Evolutionary conservation across 805 yeast species (phyloP).

Genomic region (Lipomyces kockii): DNA sequence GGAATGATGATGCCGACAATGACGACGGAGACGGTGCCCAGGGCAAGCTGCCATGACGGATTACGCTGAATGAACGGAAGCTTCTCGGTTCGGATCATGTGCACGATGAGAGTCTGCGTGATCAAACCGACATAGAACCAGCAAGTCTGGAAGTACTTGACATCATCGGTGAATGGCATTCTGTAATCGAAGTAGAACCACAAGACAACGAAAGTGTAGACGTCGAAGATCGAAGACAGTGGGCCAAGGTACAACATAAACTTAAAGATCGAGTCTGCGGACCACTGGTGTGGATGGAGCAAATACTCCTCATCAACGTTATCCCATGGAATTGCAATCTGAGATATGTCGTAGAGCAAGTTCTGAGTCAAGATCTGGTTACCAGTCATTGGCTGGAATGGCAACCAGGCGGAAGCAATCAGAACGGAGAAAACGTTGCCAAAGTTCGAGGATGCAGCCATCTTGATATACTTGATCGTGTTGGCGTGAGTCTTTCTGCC

Average conservation of each 20-base stretch:
- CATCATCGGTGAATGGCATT: conserved; percentile 34
- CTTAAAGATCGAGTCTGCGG: conserved; percentile 35
- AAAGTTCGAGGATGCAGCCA: conserved; percentile 54
- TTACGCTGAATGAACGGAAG: conserved; percentile 36
- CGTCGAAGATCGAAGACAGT: conserved; percentile 33
- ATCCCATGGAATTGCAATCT: conserved; percentile 38
- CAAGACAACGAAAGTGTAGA: conserved; percentile 31
- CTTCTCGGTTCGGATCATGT: conserved; percentile 38
- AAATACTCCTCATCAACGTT: conserved; percentile 35
- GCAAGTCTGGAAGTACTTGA: conserved; percentile 35
- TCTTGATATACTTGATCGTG: conserved; percentile 47
- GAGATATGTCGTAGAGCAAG: conserved; percentile 35
- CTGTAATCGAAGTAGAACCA: conserved; percentile 32
- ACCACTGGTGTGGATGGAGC: conserved; percentile 34
- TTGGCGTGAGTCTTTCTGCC: conserved; percentile 52
- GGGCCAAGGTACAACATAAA: conserved; percentile 36
- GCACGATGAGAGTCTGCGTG: conserved; percentile 36
- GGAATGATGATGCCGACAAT: conserved; percentile 34
- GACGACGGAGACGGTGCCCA: conserved; percentile 27
- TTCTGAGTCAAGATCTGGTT: conserved; percentile 36
- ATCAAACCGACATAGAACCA: conserved; percentile 37
- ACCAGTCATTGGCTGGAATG: conserved; percentile 39
- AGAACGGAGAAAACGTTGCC: conserved; percentile 58
- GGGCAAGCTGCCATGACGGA: conserved; percentile 36
- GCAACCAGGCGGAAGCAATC: conserved; percentile 46